Conservation (phyloP, 768 basidiomycete species). For the Coprinopsis sp. region DNA sequence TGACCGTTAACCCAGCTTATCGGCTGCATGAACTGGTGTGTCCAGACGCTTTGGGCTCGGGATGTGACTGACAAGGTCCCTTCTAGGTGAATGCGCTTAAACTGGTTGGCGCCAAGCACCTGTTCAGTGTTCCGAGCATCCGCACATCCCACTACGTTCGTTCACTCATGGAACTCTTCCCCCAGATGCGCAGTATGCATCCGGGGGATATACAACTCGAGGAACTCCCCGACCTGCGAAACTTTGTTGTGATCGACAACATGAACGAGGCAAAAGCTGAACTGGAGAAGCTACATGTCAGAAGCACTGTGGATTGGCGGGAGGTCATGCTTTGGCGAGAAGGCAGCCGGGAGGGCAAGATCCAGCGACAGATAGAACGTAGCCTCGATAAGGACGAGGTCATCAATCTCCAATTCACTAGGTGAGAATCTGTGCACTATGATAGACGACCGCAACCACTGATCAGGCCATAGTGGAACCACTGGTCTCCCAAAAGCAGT, state of each 20-base stretch:
- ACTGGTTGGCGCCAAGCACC: slow-evolving; percentile 60
- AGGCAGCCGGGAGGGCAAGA: slow-evolving; percentile 36
- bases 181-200: slow-evolving; percentile 42
- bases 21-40: slow-evolving; percentile 61
- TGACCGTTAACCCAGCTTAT: slow-evolving; percentile 82
- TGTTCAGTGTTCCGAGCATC: slow-evolving; percentile 69
- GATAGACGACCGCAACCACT: no score
- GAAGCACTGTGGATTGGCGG: slow-evolving; percentile 61
- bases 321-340: slow-evolving; percentile 70
- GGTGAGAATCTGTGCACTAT: slow-evolving; percentile 40
- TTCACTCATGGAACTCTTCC: slow-evolving; percentile 54
- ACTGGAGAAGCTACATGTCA: slow-evolving; percentile 39
- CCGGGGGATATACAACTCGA: slow-evolving; percentile 57
- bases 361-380: slow-evolving; percentile 38
- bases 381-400: slow-evolving; percentile 59
- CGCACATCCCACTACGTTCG: slow-evolving; percentile 61
- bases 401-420: slow-evolving; percentile 83
- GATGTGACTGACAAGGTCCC: background rate
- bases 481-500: slow-evolving; percentile 82
- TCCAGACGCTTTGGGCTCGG: background rate
- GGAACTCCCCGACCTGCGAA: slow-evolving; percentile 55
- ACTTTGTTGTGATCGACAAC: slow-evolving; percentile 67
- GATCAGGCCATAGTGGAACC: slow-evolving; percentile 61
- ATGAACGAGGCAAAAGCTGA: slow-evolving; percentile 32
- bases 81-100: slow-evolving; percentile 57